Conservation (phyloP, 2,329 filamentous ascomycete genomes). For the Paraphoma chrysanthemicola region DNA sequence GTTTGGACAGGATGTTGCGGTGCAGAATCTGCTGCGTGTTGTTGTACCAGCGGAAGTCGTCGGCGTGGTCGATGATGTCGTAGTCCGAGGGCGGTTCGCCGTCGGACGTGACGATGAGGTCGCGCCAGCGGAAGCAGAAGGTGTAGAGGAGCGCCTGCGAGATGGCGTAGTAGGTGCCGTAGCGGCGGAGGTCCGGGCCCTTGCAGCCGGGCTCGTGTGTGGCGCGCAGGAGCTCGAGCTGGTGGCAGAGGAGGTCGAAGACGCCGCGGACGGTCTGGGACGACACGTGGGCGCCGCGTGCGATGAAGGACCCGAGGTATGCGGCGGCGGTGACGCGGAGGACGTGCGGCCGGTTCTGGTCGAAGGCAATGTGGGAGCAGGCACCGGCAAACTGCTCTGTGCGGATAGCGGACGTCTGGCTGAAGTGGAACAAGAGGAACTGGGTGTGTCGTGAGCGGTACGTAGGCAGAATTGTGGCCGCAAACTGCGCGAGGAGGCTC, state of each 20-base stretch:
- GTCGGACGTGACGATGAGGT: slow-evolving; percentile 71
- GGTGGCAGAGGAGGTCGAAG: slow-evolving; percentile 77
- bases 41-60: slow-evolving; percentile 80
- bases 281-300: slow-evolving; percentile 83
- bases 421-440: slow-evolving; percentile 95
- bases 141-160: slow-evolving; percentile 93
- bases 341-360: slow-evolving; percentile 68
- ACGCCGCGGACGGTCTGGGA: slow-evolving; percentile 79
- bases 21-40: slow-evolving; percentile 76
- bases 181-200: slow-evolving; percentile 84
- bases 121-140: slow-evolving; percentile 97
- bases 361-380: slow-evolving; percentile 75
- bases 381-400: slow-evolving; percentile 83
- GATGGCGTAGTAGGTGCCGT: slow-evolving; percentile 84
- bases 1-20: slow-evolving; percentile 80
- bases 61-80: slow-evolving; percentile 67
- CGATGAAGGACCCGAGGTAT: slow-evolving; percentile 93
- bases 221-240: slow-evolving; percentile 77
- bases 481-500: slow-evolving; percentile 83
- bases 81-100: slow-evolving; percentile 50
- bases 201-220: slow-evolving; percentile 76
- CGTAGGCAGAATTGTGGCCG: slow-evolving; percentile 85
- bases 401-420: slow-evolving; percentile 78
- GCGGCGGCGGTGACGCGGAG: slow-evolving; percentile 85
- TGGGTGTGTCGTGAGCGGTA: slow-evolving; percentile 93